These are phyloP conservation scores for Talaromyces sp. DNA, from an alignment of 2,329 filamentous ascomycete species.

Conservation along the genomic window DNA sequence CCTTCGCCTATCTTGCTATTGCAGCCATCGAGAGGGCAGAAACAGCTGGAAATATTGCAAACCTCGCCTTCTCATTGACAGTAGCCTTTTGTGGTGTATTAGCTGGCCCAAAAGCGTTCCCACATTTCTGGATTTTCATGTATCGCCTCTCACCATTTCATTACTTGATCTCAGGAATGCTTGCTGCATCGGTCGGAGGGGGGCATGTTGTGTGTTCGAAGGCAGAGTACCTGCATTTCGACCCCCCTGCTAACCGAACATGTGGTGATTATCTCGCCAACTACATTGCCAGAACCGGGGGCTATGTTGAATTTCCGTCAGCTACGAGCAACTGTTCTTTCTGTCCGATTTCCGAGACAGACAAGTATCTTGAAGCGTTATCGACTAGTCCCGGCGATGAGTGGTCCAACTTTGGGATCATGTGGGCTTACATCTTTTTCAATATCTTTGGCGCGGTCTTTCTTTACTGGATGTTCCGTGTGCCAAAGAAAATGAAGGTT, in stretches of 20 bases:
- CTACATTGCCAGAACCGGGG: background rate
- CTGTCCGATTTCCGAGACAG: constrained; percentile 7
- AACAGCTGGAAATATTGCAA: constrained; percentile 33
- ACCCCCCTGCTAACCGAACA: constrained; percentile 5
- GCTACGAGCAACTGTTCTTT: constrained; percentile 2
- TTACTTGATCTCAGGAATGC: constrained; percentile 8
- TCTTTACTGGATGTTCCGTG: constrained; percentile 15
- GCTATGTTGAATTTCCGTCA: constrained; percentile 4
- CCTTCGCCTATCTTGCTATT: constrained; percentile 72
- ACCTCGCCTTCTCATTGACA: constrained; percentile 2
- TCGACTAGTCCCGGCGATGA: background rate
- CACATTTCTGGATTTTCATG: constrained; percentile 10
- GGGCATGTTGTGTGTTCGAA: constrained; percentile 2
- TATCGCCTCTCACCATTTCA: constrained; percentile 10
- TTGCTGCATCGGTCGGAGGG: constrained; percentile 4
- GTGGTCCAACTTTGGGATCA: constrained; percentile 17
- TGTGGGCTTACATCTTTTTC: constrained; percentile 14
- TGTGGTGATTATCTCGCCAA: constrained; percentile 12
- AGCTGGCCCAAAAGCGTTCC: background rate
- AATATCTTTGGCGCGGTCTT: constrained; percentile 11
- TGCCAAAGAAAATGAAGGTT: constrained; percentile 13
- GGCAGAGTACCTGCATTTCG: constrained; percentile 6
- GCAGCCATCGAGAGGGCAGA: constrained; percentile 45
- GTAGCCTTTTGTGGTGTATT: constrained; percentile 8
- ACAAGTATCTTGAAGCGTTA: constrained; percentile 6